Base-by-base conservation (phyloP, 139 green algal species). In the Pleodorina starrii region DNA sequence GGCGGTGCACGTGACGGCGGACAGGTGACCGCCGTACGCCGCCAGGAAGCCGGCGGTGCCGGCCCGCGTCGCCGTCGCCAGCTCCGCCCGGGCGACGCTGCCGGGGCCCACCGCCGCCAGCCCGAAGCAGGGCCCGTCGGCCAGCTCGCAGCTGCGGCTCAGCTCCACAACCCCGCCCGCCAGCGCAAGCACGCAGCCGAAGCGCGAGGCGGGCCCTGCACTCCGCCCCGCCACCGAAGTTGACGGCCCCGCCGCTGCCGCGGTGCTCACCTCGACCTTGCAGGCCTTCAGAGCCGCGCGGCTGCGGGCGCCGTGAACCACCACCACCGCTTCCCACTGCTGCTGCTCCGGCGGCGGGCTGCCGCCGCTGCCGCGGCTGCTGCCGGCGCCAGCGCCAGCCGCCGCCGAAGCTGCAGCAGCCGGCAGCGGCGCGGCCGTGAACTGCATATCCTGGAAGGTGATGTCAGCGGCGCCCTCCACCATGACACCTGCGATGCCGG, bases 11-110 rank as follows among this genome's bases (percentile, higher is more conserved):
- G 5, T 25, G 7, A 4, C 5, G 42, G 43, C 43, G 42, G 36
- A 42, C 73, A 81, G 27, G 11, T 42, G 4, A 38, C 73, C 73
- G 43, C 73, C 73, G 4, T 6, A 16, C 25, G 35, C 23, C 73
- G 73, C 73, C 73, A 81, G 43, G 27, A 81, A 81, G 9, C 73
- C 73, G 4, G 73, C 73, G 5, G 43, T 12, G 7, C 73, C 73
- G 5, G 23, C 25, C 2, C 43, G 7, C 43, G 40, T 16, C 21
- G 44, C 43, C 21, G 5, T 60, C 9, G 43, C 43, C 10, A 23
- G 6, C 73, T 81, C 43, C 43, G 73, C 73, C 14, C 10, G 4
- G 2, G 73, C 73, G 5, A 43, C 9, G 43, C 43, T 63, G 73
- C 73, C 73, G 23, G 21, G 21, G 21, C 73, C 73, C 19, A 23